Conservation (phyloP, 2,329 filamentous ascomycete species). For the Lachnum nothofagi region DNA sequence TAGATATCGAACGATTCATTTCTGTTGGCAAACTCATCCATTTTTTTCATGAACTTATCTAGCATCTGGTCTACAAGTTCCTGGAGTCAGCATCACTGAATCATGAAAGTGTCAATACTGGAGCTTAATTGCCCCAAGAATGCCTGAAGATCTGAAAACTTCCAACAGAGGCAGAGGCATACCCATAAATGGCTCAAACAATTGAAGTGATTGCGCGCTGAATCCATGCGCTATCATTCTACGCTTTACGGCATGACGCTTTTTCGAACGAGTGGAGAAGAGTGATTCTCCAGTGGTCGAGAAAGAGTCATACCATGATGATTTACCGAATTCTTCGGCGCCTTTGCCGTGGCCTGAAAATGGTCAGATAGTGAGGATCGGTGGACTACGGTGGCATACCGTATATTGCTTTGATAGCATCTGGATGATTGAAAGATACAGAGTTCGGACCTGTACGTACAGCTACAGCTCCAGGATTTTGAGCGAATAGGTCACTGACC, state of each 20-base stretch:
- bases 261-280: conserved; percentile 78
- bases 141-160: no score
- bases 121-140: no score
- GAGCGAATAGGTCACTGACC: conserved; percentile 8
- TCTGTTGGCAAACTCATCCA: conserved; percentile 46
- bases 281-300: conserved; percentile 77
- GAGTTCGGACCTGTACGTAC: conserved; percentile 10
- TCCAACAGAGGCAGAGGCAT: no score
- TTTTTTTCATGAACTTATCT: conserved; percentile 64
- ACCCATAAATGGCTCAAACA: conserved; percentile 88
- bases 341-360: conserved; percentile 14
- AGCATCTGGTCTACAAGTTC: conserved; percentile 73
- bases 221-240: conserved; percentile 85
- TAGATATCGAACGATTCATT: conserved; percentile 15
- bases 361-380: background rate
- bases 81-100: no score
- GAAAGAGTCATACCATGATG: conserved; percentile 66
- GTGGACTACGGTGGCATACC: conserved; percentile 1
- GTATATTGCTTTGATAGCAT: conserved; percentile 16
- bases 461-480: conserved; percentile 11
- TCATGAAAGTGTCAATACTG: no score
- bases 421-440: conserved; percentile 16
- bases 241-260: conserved; percentile 77
- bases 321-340: conserved; percentile 14
- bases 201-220: conserved; percentile 67